Evolutionary conservation across 169 alveolate species (phyloP).

Genomic region (Cryptosporidium ubiquitum): DNA sequence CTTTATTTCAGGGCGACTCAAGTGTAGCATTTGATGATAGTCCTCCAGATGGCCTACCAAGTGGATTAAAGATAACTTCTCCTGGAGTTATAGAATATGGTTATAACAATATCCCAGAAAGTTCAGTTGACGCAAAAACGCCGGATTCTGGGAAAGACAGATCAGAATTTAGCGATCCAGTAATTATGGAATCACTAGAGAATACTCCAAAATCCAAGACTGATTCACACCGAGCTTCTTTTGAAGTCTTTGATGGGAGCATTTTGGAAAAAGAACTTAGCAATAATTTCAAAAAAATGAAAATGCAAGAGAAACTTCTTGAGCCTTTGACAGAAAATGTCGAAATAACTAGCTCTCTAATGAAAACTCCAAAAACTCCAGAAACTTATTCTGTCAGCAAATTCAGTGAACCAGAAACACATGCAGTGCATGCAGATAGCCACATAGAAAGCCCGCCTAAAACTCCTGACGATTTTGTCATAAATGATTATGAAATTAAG

Average conservation of each 20-base stretch:
- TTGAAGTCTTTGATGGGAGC: slow-evolving; percentile 2
- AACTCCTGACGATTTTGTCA: slow-evolving; percentile 10
- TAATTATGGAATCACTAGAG: slow-evolving; percentile 23
- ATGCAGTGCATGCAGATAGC: background rate
- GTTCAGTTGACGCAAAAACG: slow-evolving; percentile 5
- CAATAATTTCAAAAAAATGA: background rate
- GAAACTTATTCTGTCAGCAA: slow-evolving; percentile 21
- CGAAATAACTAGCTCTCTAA: background rate
- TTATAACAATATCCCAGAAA: slow-evolving; percentile 20
- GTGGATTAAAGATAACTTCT: slow-evolving; percentile 1
- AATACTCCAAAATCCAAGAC: background rate
- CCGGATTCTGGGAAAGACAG: slow-evolving; percentile 1
- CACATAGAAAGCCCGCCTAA: slow-evolving; percentile 34
- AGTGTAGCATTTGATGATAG: background rate
- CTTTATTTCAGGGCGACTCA: slow-evolving; percentile 26
- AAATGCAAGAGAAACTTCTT: background rate
- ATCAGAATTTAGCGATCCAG: slow-evolving; percentile 32
- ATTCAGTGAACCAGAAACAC: background rate
- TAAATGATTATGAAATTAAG: slow-evolving; percentile 10
- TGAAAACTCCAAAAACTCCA: slow-evolving; percentile 58
- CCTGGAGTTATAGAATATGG: slow-evolving; percentile 25
- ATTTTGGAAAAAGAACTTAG: background rate
- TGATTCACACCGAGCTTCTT: background rate
- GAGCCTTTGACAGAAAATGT: slow-evolving; percentile 30
- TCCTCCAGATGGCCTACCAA: background rate